Evolutionary conservation across 352 stramenopile species (phyloP).

Genomic region (Globisporangium okanoganense): DNA sequence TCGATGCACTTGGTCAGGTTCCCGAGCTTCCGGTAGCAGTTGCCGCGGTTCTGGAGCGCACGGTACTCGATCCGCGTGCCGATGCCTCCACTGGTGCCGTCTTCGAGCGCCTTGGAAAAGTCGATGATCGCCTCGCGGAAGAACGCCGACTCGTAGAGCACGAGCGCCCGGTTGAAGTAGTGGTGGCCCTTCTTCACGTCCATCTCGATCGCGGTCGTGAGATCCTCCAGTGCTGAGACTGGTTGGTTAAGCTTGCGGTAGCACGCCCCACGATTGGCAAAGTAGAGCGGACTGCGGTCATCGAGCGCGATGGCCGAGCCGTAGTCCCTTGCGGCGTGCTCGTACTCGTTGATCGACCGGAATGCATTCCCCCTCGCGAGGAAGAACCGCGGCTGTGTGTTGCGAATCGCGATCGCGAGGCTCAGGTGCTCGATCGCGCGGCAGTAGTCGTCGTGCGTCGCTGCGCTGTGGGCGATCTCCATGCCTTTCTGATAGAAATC

Average conservation of each 20-base stretch:
- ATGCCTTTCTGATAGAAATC: slow-evolving; percentile 78
- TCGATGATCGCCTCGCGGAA: slow-evolving; percentile 69
- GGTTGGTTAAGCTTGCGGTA: slow-evolving; percentile 70
- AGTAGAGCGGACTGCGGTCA: slow-evolving; percentile 65
- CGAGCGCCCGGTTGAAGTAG: slow-evolving; percentile 73
- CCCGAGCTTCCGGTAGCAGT: slow-evolving; percentile 57
- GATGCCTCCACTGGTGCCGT: slow-evolving; percentile 28
- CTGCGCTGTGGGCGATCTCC: slow-evolving; percentile 56
- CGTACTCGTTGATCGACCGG: slow-evolving; percentile 63
- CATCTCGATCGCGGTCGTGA: slow-evolving; percentile 67
- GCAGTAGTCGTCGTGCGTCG: slow-evolving; percentile 55
- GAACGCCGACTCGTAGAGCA: slow-evolving; percentile 61
- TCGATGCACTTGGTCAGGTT: slow-evolving; percentile 66
- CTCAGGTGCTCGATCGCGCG: slow-evolving; percentile 73
- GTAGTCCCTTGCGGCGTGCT: slow-evolving; percentile 61
- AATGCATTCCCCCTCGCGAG: slow-evolving; percentile 70
- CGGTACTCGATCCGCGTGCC: slow-evolving; percentile 64
- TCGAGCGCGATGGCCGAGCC: slow-evolving; percentile 53
- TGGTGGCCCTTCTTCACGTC: slow-evolving; percentile 67
- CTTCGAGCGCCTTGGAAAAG: slow-evolving; percentile 71
- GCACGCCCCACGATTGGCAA: slow-evolving; percentile 63
- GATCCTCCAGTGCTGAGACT: slow-evolving; percentile 54
- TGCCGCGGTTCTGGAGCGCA: slow-evolving; percentile 59
- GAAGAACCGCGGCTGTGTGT: slow-evolving; percentile 73
- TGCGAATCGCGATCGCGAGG: slow-evolving; percentile 65